Base-by-base conservation (phyloP, 2,329 filamentous ascomycete genomes). In the Aspergillus floridensis region DNA sequence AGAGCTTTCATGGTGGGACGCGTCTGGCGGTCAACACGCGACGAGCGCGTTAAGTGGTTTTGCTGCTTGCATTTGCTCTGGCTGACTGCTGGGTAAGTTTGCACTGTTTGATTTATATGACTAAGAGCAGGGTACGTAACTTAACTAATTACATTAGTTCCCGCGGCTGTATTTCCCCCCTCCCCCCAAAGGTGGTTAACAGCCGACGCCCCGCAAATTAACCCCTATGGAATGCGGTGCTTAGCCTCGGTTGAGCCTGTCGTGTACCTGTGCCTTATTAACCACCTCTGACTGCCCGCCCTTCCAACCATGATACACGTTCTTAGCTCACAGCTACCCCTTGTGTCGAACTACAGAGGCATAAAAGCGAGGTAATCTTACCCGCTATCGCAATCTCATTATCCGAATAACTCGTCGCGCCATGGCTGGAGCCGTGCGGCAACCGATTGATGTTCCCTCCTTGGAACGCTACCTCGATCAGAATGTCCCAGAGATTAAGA, bases 351-450 rank as follows among this genome's bases (percentile, higher is more conserved):
- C 16, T n/a, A 19, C 38, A 44, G 38, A 16, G 38, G 7, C 38
- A 44, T 29, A n/a, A 44, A 8, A n/a, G 16, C 6, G n/a, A 19
- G 16, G 14, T 16, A 7, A 44, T 8, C 16, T 8, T 16, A 19
- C 6, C 38, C 4, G 14, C 14, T 19, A 44, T 44, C 16, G 38
- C 16, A 44, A n/a, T 19, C 16, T 11, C 16, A 8, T 26, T 12
- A 41, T n/a, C 32, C 10, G 3, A 4, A 14, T 19, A 11, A 6
- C 32, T 12, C 16, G 22, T 59, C 46, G 35, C 54, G 72, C 56
- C 62, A 88, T 97, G 93, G 93, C 95, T 56, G 93, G 93, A 68
- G 83, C 83, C 64, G 88, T 99, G 59, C 88, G 95, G 74, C 95
- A 99, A 74, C 91, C 91, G 48, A 96, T 99, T 72, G 91, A 98